phyloP scores from a whole-genome alignment of 2,329 filamentous ascomycete species.

The Chaetomiaceae sp. region DNA sequence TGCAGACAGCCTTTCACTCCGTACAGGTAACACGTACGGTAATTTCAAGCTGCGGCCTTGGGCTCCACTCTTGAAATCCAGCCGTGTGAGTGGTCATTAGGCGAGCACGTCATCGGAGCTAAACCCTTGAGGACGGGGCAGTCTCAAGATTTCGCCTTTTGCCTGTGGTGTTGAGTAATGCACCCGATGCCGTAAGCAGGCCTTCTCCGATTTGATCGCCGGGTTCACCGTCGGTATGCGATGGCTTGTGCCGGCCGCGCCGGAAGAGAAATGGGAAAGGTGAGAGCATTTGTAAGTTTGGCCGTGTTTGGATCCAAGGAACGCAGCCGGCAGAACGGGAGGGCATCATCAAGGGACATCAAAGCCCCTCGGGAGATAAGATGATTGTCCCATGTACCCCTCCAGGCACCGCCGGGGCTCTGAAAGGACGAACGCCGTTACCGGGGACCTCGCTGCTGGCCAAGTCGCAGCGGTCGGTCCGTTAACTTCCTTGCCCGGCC shows the following conservation, averaged over 20 bases:
- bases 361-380: background rate
- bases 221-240: background rate
- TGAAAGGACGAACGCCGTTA: constrained; percentile 16
- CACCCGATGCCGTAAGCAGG: background rate
- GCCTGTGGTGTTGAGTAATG: background rate
- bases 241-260: background rate
- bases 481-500: background rate
- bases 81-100: constrained; percentile 8
- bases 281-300: background rate
- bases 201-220: constrained; percentile 1
- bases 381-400: background rate
- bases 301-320: background rate
- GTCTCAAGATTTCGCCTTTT: constrained; percentile 8
- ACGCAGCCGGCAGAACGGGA: background rate
- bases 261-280: background rate
- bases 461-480: constrained; percentile 5
- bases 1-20: no score
- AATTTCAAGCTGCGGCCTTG: no score
- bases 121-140: constrained; percentile 12
- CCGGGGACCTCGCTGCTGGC: constrained; percentile 10
- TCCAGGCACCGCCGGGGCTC: background rate
- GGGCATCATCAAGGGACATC: background rate
- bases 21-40: no score
- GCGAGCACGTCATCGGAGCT: constrained; percentile 28
- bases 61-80: no score